Conservation (phyloP, 768 basidiomycete genomes). For the Pisolithus tinctorius region DNA sequence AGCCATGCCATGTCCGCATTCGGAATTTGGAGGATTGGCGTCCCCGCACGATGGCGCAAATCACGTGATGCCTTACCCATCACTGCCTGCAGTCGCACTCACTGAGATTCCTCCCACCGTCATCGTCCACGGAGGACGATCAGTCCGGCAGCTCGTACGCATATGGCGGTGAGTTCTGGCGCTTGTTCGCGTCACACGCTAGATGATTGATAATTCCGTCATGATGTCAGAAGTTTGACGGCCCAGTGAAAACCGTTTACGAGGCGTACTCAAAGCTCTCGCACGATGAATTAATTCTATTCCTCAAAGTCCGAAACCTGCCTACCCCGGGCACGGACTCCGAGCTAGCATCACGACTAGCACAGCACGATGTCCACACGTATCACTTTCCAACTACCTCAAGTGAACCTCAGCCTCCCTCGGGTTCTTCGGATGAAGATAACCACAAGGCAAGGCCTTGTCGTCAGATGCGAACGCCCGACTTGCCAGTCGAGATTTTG, state of each 20-base stretch:
- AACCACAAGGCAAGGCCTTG: conserved; percentile 19
- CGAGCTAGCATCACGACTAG: conserved; percentile 66
- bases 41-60: neutral
- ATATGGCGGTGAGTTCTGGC: conserved; percentile 36
- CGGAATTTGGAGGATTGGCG: neutral
- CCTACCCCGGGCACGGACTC: conserved; percentile 53
- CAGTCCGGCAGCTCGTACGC: conserved; percentile 2
- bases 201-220: conserved; percentile 22
- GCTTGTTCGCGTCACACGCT: conserved; percentile 9
- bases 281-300: conserved; percentile 64
- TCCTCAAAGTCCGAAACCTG: conserved; percentile 68
- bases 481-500: conserved; percentile 71
- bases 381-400: conserved; percentile 48
- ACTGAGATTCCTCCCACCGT: conserved; percentile 1
- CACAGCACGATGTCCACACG: conserved; percentile 67
- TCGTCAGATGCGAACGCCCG: conserved; percentile 37
- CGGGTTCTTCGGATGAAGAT: conserved; percentile 5
- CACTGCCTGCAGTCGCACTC: neutral
- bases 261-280: conserved; percentile 65
- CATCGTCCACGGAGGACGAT: neutral
- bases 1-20: neutral
- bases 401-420: conserved; percentile 21
- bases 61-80: neutral
- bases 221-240: conserved; percentile 17
- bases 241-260: conserved; percentile 40